Conservation (phyloP, 2,329 filamentous ascomycete species). For the Ceratocystis ficicola region DNA sequence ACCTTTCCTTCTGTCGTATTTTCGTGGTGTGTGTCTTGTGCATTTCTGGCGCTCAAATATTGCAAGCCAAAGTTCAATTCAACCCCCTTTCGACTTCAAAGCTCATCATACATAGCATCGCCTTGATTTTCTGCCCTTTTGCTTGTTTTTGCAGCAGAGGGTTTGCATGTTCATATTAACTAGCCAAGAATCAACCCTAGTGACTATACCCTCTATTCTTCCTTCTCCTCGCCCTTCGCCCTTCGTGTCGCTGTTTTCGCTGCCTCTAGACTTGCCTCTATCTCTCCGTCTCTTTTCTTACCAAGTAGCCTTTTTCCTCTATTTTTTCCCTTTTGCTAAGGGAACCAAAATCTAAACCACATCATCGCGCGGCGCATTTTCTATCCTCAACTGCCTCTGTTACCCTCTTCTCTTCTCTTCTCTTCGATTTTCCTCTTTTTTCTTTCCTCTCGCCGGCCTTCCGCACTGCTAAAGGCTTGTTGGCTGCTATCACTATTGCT, state of each 20-base stretch:
- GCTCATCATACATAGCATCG: neutral
- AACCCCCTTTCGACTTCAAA: no score
- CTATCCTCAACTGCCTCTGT: neutral
- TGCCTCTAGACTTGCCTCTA: slow-evolving; percentile 5
- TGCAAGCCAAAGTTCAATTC: no score
- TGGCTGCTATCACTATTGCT: no score
- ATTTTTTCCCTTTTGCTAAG: neutral
- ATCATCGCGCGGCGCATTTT: slow-evolving; percentile 20
- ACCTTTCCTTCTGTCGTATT: neutral
- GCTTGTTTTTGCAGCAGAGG: neutral
- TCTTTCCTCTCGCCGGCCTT: neutral
- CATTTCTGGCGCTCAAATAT: no score
- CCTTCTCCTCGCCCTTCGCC: neutral
- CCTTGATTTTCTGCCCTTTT: neutral
- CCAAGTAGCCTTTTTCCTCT: neutral
- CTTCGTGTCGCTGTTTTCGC: neutral
- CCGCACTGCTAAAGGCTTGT: no score
- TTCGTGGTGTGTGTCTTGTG: neutral
- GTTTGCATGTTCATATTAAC: no score
- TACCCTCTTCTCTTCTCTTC: slow-evolving; percentile 9
- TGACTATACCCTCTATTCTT: neutral
- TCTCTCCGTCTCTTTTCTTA: slow-evolving; percentile 2
- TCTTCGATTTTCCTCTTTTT: neutral
- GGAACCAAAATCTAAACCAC: slow-evolving; percentile 16
- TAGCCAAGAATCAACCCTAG: neutral